Evolutionary conservation across 441 rosid species (phyloP), one percentile per base, ranked within the genome.

Genomic region (Sinapis alba): DNA sequence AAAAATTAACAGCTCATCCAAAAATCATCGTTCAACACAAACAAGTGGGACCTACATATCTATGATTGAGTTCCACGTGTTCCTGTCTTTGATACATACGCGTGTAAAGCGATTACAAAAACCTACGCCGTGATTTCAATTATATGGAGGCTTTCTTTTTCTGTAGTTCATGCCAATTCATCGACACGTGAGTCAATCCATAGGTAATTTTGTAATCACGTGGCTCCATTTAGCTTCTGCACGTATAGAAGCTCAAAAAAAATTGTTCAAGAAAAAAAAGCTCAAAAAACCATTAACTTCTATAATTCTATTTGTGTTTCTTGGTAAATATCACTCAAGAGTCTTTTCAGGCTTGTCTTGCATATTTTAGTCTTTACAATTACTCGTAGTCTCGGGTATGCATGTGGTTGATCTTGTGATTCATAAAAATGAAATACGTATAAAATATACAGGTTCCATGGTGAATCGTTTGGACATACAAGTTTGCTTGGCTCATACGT

Each of bases 41-140:
- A 7, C 28, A 53, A 59, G 43, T 4, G 65, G 81, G 81, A 3
- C 77, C 81, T 58, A 78, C 59, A 0, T 19, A 27, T 72, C 65
- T 20, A 61, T 72, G 21, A 73, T 51, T 78, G 54, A 60, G 70
- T 54, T 67, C 70, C 81, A 78, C 81, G 78, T 68, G 81, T 72
- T 51, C n/a, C 65, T 65, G 12, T 67, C 65, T 43, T 61, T 67
- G 53, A 67, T 27, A 30, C 9, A 7, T 24, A 72, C 81, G 50
- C 78, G 45, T 78, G 74, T 73, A 73, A 41, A 68, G 70, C 59
- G 6, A 58, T 20, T 12, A 4, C 7, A 7, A 21, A 62, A 73
- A 54, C 74, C 62, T 62, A 68, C 56, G 70, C 74, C 81, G 71
- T 78, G 81, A 73, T 73, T 62, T 68, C 74, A 78, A 78, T 78